A percentile compares a stretch with the other conserved stretches of the same genome.
Conservation (phyloP, 108 stramenopile genomes). For the Nitzschia sp. region DNA sequence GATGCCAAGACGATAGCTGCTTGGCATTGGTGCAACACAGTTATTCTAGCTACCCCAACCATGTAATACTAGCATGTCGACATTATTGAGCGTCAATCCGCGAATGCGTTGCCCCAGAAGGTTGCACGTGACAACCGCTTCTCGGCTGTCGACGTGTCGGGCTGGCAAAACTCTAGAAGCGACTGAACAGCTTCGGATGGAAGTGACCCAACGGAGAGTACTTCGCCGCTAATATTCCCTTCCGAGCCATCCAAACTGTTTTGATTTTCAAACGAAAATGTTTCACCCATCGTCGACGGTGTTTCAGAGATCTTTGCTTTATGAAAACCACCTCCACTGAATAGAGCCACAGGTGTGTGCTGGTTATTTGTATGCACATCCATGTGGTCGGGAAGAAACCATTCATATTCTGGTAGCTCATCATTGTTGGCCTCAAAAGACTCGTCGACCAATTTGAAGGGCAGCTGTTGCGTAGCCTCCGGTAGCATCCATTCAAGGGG, state of each 20-base stretch:
- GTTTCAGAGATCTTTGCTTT: background rate
- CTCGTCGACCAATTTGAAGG: background rate
- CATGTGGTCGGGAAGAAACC: conserved; percentile 5
- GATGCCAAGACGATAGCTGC: no score
- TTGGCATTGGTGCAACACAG: no score
- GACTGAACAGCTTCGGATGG: background rate
- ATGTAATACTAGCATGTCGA: no score
- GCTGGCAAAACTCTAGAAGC: conserved; percentile 1
- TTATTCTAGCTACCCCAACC: no score
- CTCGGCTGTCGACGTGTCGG: no score
- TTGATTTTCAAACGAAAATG: conserved; percentile 1
- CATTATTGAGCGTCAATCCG: no score
- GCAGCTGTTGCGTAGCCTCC: background rate
- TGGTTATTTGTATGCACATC: background rate
- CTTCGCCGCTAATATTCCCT: background rate
- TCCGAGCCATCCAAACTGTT: background rate
- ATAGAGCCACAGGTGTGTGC: background rate
- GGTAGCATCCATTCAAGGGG: conserved; percentile 14
- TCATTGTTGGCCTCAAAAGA: background rate
- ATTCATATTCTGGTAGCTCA: conserved; percentile 9
- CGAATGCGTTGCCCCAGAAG: no score
- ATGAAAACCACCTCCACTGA: background rate
- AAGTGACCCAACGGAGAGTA: background rate
- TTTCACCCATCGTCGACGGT: background rate
- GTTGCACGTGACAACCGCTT: no score